phyloP scores from a whole-genome alignment of 1,284 basidiomycete genomes.

The Quambalaria eucalypti region DNA sequence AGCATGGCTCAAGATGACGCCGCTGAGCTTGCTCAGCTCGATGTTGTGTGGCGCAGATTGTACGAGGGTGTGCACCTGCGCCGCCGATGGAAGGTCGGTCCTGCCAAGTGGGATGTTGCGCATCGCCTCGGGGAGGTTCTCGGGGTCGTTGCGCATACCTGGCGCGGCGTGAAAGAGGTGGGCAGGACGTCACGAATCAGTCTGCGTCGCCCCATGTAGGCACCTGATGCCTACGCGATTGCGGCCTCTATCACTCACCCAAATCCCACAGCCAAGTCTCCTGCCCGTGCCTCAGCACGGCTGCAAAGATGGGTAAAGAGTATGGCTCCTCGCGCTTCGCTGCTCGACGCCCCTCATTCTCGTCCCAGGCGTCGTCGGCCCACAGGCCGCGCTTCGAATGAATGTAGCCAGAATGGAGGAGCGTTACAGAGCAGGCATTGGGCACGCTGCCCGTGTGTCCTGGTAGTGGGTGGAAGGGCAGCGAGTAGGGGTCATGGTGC shows the following conservation, averaged over 20 bases:
- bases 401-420: conserved; percentile 9
- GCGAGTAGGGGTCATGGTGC: conserved; percentile 6
- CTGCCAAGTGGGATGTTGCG: conserved; percentile 7
- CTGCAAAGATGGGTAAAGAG: conserved; percentile 8
- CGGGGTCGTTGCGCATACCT: conserved; percentile 1
- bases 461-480: conserved; percentile 4
- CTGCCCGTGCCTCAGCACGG: conserved; percentile 7
- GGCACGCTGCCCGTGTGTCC: neutral
- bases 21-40: conserved; percentile 6
- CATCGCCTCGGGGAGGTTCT: conserved; percentile 4
- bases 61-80: conserved; percentile 4
- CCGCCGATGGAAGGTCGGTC: neutral
- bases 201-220: neutral
- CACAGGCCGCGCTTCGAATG: conserved; percentile 9
- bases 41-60: too few relatives aligned
- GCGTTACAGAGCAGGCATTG: conserved; percentile 1
- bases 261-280: conserved; percentile 11
- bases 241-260: conserved; percentile 7
- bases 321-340: conserved; percentile 4
- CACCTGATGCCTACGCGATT: neutral
- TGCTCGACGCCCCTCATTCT: neutral
- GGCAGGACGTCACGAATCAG: neutral
- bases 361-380: conserved; percentile 13
- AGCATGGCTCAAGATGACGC: conserved; percentile 12
- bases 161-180: conserved; percentile 1